phyloP scores from a whole-genome alignment of 768 basidiomycete species.

The Coprinopsis marcescibilis region DNA sequence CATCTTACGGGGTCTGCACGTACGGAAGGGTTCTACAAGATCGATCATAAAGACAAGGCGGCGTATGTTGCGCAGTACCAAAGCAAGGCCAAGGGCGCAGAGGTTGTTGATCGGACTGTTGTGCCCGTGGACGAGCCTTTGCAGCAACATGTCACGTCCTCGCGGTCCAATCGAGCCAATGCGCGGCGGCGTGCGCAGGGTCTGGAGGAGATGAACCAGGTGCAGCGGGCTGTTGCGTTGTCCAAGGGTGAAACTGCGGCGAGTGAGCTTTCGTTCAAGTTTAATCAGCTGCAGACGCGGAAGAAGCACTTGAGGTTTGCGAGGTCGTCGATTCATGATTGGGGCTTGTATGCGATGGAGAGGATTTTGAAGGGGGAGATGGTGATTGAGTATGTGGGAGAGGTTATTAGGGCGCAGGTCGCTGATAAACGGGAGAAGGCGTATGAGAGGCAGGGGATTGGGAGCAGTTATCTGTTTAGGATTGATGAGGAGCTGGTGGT shows the following conservation, averaged over 20 bases:
- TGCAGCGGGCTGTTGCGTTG: slow-evolving; percentile 72
- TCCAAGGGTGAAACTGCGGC: slow-evolving; percentile 71
- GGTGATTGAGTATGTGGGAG: slow-evolving; percentile 99
- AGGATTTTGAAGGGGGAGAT: slow-evolving; percentile 90
- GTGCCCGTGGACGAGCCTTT: slow-evolving; percentile 41
- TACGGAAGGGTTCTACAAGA: slow-evolving; percentile 94
- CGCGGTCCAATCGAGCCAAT: slow-evolving; percentile 87
- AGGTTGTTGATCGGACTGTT: slow-evolving; percentile 25
- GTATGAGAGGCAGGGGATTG: slow-evolving; percentile 96
- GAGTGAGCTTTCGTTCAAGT: slow-evolving; percentile 80
- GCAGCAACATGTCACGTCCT: slow-evolving; percentile 60
- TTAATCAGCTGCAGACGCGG: slow-evolving; percentile 95
- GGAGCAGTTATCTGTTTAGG: slow-evolving; percentile 95
- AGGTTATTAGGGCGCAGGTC: slow-evolving; percentile 90
- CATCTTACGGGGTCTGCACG: slow-evolving; percentile 85
- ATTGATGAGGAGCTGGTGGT: slow-evolving; percentile 98
- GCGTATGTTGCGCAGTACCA: slow-evolving; percentile 89
- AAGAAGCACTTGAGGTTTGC: slow-evolving; percentile 98
- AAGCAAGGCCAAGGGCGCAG: slow-evolving; percentile 44
- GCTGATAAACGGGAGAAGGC: slow-evolving; percentile 96
- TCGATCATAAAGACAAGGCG: slow-evolving; percentile 86
- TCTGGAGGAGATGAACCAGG: slow-evolving; percentile 90
- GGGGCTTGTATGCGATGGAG: slow-evolving; percentile 98
- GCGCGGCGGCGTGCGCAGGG: slow-evolving; percentile 89
- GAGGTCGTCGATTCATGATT: slow-evolving; percentile 94